Evolutionary conservation across 164 flowering plant genomes (phyloP), one percentile per base, ranked within the genome.

Genomic region (Piper betle): DNA sequence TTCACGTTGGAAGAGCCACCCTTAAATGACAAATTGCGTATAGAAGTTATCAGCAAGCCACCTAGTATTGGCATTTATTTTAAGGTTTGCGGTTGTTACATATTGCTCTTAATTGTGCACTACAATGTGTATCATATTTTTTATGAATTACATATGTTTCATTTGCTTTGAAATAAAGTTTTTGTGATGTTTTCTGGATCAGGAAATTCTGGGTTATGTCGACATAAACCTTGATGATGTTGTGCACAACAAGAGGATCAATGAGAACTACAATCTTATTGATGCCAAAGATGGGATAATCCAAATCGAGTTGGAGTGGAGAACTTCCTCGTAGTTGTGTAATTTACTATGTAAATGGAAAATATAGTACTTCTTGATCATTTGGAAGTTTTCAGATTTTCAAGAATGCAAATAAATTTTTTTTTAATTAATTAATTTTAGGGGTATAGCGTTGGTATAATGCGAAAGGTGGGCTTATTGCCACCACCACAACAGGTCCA

Each of bases 221-320:
- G 84, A 79, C 62, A 80, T 88, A 63, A 75, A 66, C 71, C 85
- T 91, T 0, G 63, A 82, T 0, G 98, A 87, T 17, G 81, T 91
- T 8, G 62, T 18, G 76, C 88, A 91, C 78, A 85, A 69, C 62
- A 66, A n/a, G n/a, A n/a, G n/a, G n/a, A n/a, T n/a, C n/a, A n/a
- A n/a, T n/a, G n/a, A n/a, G n/a, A n/a, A n/a, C n/a, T n/a, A 96
- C 58, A 91, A 83, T 74, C 85, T 85, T n/a, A 91, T 91, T 18
- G 96, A 92, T 65, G 88, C 98, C 0, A 88, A 82, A 83, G 10
- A 66, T 68, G 68, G n/a, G n/a, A n/a, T n/a, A n/a, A 63, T 91
- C 59, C 98, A 88, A 56, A 76, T 92, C 20, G 98, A 92, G 80
- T 66, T 88, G 76, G 92, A 85, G 54, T 91, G 98, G 98, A 80